Conservation (phyloP, 768 basidiomycete species). For the Tylopilus sp. region DNA sequence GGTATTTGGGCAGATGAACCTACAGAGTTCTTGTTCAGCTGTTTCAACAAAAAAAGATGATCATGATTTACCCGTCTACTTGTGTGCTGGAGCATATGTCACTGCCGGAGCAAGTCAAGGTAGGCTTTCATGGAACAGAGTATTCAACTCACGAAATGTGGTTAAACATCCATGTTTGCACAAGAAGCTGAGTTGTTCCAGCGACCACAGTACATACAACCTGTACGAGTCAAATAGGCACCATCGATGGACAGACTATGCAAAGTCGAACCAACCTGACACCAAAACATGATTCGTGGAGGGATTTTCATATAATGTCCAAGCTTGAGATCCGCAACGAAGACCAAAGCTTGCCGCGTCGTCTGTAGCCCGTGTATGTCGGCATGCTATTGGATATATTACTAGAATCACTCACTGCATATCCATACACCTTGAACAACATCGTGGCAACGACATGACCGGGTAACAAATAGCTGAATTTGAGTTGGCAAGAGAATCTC, state of each 20-base stretch:
- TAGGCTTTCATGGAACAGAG: not conserved
- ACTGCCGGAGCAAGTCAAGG: slow-evolving; percentile 23
- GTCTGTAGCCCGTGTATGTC: slow-evolving; percentile 13
- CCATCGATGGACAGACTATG: not conserved
- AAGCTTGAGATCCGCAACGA: slow-evolving; percentile 76
- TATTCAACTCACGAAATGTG: slow-evolving; percentile 47
- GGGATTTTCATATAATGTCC: slow-evolving; percentile 66
- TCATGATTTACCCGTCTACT: slow-evolving; percentile 30
- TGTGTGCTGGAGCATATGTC: slow-evolving; percentile 47
- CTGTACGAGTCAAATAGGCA: slow-evolving; percentile 25
- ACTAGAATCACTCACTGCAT: slow-evolving; percentile 40
- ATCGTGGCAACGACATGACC: slow-evolving; percentile 79
- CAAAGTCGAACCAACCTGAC: slow-evolving; percentile 42
- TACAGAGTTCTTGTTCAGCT: slow-evolving; percentile 11
- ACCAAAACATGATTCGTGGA: slow-evolving; percentile 68
- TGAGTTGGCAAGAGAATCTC: not conserved
- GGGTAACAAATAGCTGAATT: slow-evolving; percentile 60
- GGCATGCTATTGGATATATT: not conserved
- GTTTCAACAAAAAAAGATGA: not conserved
- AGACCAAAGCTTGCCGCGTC: slow-evolving; percentile 51
- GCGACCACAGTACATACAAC: slow-evolving; percentile 64
- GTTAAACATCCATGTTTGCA: slow-evolving; percentile 70
- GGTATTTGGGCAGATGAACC: slow-evolving; percentile 50
- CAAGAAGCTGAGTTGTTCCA: slow-evolving; percentile 70
- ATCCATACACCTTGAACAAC: slow-evolving; percentile 85